Conservation (phyloP, 2,329 filamentous ascomycete genomes). For the Pseudogymnoascus sp. region DNA sequence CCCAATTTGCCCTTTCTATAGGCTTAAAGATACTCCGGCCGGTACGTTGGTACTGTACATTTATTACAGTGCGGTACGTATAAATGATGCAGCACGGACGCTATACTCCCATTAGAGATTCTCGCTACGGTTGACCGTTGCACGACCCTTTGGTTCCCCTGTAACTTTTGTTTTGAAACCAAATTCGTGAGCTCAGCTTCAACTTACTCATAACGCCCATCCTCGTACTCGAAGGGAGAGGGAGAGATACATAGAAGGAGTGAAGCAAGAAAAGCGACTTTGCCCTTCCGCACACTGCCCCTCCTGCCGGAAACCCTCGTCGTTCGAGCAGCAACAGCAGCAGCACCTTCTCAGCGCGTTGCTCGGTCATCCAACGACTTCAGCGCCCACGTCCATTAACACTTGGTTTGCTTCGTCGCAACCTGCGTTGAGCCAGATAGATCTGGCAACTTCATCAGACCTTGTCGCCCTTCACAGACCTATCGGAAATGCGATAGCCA, state of each 20-base stretch:
- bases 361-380: neutral
- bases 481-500: slow-evolving; percentile 11
- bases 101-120: slow-evolving; percentile 2
- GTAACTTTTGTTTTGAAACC: slow-evolving; percentile 9
- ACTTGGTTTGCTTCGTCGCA: neutral
- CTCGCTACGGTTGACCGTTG: slow-evolving; percentile 6
- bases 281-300: neutral
- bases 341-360: slow-evolving; percentile 1
- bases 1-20: neutral
- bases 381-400: neutral
- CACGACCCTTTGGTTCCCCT: slow-evolving; percentile 8
- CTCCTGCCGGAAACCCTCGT: neutral
- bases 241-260: neutral
- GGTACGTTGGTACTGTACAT: neutral
- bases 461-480: neutral
- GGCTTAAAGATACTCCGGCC: neutral
- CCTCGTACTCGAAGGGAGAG: slow-evolving; percentile 5
- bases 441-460: neutral
- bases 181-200: slow-evolving; percentile 4
- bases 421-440: slow-evolving; percentile 3
- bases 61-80: neutral
- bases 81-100: neutral
- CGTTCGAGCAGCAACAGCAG: neutral
- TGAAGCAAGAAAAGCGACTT: neutral
- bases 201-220: neutral